Evolutionary conservation across 345 rosid genomes (phyloP).

Genomic region (Melastoma malabathricum): DNA sequence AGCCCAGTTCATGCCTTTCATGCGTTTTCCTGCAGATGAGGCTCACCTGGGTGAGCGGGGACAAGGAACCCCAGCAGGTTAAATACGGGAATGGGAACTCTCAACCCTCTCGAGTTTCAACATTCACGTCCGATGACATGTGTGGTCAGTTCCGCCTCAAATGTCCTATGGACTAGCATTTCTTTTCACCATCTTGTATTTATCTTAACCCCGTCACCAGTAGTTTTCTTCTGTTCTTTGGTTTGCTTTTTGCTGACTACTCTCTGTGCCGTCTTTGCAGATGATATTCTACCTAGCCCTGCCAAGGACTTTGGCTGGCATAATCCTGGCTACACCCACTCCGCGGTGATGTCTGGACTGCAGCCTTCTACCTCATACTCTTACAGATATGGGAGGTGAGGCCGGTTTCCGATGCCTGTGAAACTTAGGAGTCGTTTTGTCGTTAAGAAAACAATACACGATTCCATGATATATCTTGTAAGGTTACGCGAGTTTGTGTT

Average conservation of each 20-base stretch:
- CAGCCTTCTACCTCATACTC: constrained; percentile 27
- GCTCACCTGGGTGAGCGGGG: constrained; percentile 64
- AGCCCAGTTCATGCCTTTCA: too few relatives aligned
- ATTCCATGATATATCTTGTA: too few relatives aligned
- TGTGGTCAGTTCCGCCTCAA: constrained; percentile 23
- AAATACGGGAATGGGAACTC: constrained; percentile 32
- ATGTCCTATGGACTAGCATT: not conserved
- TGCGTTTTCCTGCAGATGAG: constrained; percentile 32
- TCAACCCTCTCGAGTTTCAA: constrained; percentile 25
- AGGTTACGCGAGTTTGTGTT: too few relatives aligned
- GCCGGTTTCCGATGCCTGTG: not conserved
- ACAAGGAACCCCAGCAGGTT: constrained; percentile 32
- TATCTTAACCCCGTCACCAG: too few relatives aligned
- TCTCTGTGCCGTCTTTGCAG: too few relatives aligned
- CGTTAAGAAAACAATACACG: too few relatives aligned
- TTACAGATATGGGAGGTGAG: constrained; percentile 58
- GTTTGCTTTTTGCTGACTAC: not conserved
- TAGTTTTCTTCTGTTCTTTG: not conserved
- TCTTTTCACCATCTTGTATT: too few relatives aligned
- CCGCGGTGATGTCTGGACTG: constrained; percentile 51
- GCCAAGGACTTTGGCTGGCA: constrained; percentile 81
- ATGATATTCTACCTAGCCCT: constrained; percentile 29
- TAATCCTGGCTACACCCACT: constrained; percentile 58
- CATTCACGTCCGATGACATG: constrained; percentile 47
- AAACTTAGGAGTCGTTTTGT: too few relatives aligned